Evolutionary conservation across 2,329 filamentous ascomycete genomes (phyloP), one percentile per base, ranked within the genome.

Genomic region (Aspergillus sp.): DNA sequence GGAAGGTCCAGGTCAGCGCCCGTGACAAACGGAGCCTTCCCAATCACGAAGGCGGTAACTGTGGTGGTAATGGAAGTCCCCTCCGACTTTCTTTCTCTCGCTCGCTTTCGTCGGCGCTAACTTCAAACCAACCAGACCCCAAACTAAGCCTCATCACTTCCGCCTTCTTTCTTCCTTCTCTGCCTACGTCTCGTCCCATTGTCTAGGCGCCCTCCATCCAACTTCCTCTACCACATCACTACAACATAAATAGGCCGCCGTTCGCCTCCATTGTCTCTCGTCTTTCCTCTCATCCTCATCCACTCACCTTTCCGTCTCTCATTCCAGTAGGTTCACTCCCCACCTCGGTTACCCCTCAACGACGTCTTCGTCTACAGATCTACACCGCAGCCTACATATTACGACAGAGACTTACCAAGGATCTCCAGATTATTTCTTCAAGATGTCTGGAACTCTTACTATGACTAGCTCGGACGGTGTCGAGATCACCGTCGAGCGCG

Each of bases 401-500:
- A 14, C 12, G 12, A 16, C 39, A 6, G 12, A 12, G 10, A 18
- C 9, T 12, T 11, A 24, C 31, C 29, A 31, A 18, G 32, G 3
- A n/a, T 16, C 18, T 42, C 22, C 20, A 42, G 20, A n/a, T 32
- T 14, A 32, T 22, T 18, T 2, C 22, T 9, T 31, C 52, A 46
- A 47, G 31, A 42, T 51, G 32, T 39, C 52, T 20, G 20, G 45
- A 10, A 20, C 55, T 32, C 54, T 58, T 39, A 60, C 36, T 20
- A 60, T 64, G 22, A 58, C 57, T 18, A 68, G 61, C 59, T 60
- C 64, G 53, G 64, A 66, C 51, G 61, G 56, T 55, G 77, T 77
- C 50, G 73, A 78, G 32, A 77, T 85, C 61, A 65, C 70, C 12
- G 80, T 85, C 65, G 81, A 96, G 65, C 91, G 91, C 65, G 82